Percentiles rank a stretch among this genome's conserved stretches.
Conservation (phyloP, 2,329 filamentous ascomycete genomes). For the Penicillium psychrosexuale region DNA sequence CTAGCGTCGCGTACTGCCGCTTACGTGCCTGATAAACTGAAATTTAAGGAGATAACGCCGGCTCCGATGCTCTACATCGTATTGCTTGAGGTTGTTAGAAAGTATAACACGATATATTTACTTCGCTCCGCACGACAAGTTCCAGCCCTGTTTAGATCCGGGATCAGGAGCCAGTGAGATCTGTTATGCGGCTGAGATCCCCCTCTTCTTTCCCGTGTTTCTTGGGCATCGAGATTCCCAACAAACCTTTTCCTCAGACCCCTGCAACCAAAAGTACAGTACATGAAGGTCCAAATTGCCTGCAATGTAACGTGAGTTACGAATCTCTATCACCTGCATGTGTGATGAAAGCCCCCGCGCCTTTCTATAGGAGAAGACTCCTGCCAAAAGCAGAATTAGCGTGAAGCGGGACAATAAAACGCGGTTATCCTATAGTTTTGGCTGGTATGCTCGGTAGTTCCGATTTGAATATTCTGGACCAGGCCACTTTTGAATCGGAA, state of each 20-base stretch:
- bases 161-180: not conserved
- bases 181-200: not conserved
- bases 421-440: not conserved
- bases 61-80: not conserved
- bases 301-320: not conserved
- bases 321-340: not conserved
- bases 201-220: not conserved
- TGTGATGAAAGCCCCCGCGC: not conserved
- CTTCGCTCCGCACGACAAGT: not conserved
- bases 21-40: not conserved
- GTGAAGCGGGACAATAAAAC: not conserved
- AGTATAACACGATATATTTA: not conserved
- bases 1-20: not conserved
- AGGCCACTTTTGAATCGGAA: not conserved
- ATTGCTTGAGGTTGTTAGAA: not conserved
- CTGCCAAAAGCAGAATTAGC: not conserved
- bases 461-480: not conserved
- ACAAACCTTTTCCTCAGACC: not conserved
- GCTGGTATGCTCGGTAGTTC: not conserved
- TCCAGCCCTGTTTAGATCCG: not conserved
- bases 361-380: not conserved
- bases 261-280: not conserved
- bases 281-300: not conserved
- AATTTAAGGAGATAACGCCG: not conserved
- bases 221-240: not conserved